phyloP scores from a whole-genome alignment of 805 yeast genomes.

The Torulaspora franciscae region DNA sequence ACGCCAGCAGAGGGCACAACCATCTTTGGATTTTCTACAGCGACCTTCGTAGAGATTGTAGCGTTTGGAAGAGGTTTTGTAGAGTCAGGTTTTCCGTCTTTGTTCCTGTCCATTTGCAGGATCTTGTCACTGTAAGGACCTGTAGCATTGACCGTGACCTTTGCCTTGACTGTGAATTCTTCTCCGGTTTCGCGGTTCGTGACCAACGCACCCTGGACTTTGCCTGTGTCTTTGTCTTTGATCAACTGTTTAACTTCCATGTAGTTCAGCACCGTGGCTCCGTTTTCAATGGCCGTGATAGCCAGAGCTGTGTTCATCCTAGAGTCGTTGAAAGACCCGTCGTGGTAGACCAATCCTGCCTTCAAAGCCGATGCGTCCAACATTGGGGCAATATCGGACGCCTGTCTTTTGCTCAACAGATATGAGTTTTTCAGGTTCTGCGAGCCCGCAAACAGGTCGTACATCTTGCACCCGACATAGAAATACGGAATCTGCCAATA shows the following conservation, averaged over 20 bases:
- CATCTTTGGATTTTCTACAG: constrained; percentile 54
- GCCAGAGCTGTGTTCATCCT: constrained; percentile 86
- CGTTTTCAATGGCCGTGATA: constrained; percentile 74
- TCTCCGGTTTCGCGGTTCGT: constrained; percentile 65
- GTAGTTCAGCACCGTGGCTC: constrained; percentile 87
- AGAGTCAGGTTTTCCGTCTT: constrained; percentile 58
- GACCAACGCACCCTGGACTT: constrained; percentile 72
- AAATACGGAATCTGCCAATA: constrained; percentile 96
- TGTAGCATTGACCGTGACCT: constrained; percentile 82
- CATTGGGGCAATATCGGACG: constrained; percentile 79
- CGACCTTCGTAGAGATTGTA: constrained; percentile 31
- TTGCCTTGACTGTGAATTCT: constrained; percentile 57
- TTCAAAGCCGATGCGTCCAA: constrained; percentile 71
- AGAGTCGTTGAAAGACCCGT: constrained; percentile 90
- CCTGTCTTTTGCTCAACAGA: constrained; percentile 58
- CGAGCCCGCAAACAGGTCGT: constrained; percentile 87
- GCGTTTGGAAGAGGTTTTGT: constrained; percentile 24
- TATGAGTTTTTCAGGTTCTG: constrained; percentile 80
- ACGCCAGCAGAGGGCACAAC: constrained; percentile 95
- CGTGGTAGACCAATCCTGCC: constrained; percentile 91
- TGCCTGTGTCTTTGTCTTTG: constrained; percentile 55
- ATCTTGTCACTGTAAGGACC: constrained; percentile 87
- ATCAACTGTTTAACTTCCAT: constrained; percentile 71
- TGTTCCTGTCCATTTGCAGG: constrained; percentile 78
- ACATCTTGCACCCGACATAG: constrained; percentile 84